Evolutionary conservation across 1,284 basidiomycete genomes (phyloP), one percentile per base, ranked within the genome.

Genomic region (Coriolopsis trogii): DNA sequence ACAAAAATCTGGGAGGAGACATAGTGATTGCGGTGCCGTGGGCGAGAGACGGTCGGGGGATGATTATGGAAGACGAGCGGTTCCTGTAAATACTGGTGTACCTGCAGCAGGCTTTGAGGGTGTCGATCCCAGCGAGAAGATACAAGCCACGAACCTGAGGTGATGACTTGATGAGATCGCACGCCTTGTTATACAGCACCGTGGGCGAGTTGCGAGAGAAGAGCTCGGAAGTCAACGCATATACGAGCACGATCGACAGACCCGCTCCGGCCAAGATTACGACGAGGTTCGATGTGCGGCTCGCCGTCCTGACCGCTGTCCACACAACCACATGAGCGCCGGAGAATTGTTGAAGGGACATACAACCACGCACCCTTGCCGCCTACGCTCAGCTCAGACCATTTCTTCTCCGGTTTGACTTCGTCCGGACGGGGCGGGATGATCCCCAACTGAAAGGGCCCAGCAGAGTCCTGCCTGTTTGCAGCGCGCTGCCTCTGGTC

Each of bases 191-290:
- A 67, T 94, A 95, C 44, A 97, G 75, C 25, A 95, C 92, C 1
- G 92, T 93, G 1, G 94, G 92, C 25, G 93, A 95, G 71, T 97
- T 98, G 66, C 82, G 87, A 13, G 93, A 94, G 70, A 96, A 95
- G 6, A 97, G 78, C 70, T 96, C 93, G 20, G 91, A 90, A 10
- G 87, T 88, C 29, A 95, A 78, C 10, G 91, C 88, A 62, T 95
- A 93, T n/a, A 89, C 75, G 30, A 95, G 79, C 41, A 95, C 76
- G 8, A 85, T 84, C 37, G 91, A 92, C 28, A 92, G 77, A 26
- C 85, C 89, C 20, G 90, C 93, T 28, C 93, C 93, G 39, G 93
- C 71, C 5, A 95, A 63, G 57, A 97, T 93, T 44, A 97, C 89
- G 6, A 84, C 79, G 13, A 95, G 68, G 63, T 94, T 95, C 6